Percentiles rank a stretch among this genome's conserved stretches.
These are phyloP conservation scores for Naganishia vaughanmartiniae DNA, from an alignment of 768 basidiomycete genomes.

Conservation along the genomic window DNA sequence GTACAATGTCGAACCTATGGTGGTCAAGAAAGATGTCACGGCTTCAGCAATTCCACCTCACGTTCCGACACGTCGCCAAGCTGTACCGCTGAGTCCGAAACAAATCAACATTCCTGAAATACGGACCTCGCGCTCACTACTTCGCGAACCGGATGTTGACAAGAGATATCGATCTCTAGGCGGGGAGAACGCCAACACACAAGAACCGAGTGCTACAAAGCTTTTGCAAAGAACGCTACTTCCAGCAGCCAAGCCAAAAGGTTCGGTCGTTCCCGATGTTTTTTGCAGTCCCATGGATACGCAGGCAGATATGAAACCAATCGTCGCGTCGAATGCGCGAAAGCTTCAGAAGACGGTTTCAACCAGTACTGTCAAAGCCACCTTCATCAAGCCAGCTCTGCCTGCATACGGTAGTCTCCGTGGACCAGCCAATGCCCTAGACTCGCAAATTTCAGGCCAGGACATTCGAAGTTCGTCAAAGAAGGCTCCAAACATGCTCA, in stretches of 20 bases:
- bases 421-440: background rate
- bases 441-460: background rate
- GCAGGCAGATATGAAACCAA: background rate
- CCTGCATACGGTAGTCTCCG: background rate
- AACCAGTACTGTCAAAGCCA: constrained; percentile 4
- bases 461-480: background rate
- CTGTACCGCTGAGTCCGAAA: constrained; percentile 12
- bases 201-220: background rate
- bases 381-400: constrained; percentile 8
- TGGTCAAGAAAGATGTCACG: background rate
- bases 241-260: constrained; percentile 2
- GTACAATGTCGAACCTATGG: background rate
- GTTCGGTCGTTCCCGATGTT: background rate
- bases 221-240: background rate
- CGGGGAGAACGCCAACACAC: constrained; percentile 3
- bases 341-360: background rate
- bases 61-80: background rate
- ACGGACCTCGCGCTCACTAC: background rate
- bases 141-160: background rate
- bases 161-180: background rate
- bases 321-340: background rate
- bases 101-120: constrained; percentile 19
- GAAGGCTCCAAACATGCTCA: constrained; percentile 2
- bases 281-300: constrained; percentile 5
- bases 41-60: constrained; percentile 3